Evolutionary conservation across 352 stramenopile species (phyloP).

Genomic region (Phytophthora idaei): DNA sequence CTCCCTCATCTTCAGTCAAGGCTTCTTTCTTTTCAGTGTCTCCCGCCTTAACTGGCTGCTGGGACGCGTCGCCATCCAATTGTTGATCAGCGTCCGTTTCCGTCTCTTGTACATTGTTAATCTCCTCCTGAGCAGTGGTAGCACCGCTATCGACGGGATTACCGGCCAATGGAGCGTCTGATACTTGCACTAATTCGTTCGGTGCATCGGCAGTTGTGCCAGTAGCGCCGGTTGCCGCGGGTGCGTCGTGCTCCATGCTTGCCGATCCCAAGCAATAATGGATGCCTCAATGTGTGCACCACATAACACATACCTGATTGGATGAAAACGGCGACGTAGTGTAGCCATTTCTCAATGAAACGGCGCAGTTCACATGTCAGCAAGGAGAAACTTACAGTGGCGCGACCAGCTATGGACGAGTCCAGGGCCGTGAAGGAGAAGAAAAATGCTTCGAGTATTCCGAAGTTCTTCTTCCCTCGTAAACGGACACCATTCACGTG

Average conservation of each 20-base stretch:
- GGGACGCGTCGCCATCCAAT: slow-evolving; percentile 7
- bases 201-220: not conserved
- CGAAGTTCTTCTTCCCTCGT: slow-evolving; percentile 54
- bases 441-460: slow-evolving; percentile 29
- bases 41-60: slow-evolving; percentile 1
- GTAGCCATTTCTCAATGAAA: slow-evolving; percentile 26
- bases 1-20: not conserved
- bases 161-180: not conserved
- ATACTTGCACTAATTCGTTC: not conserved
- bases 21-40: not conserved
- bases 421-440: not conserved
- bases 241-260: slow-evolving; percentile 25
- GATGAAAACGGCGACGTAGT: slow-evolving; percentile 10
- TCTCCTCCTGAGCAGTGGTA: not conserved
- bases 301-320: slow-evolving; percentile 14
- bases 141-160: not conserved
- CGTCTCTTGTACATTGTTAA: slow-evolving; percentile 3
- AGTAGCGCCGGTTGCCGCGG: slow-evolving; percentile 3
- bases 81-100: slow-evolving; percentile 1
- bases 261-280: slow-evolving; percentile 20
- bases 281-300: slow-evolving; percentile 14
- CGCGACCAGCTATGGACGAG: not conserved
- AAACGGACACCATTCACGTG: slow-evolving; percentile 34
- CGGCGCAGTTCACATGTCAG: not conserved
- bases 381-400: slow-evolving; percentile 1